Evolutionary conservation across 2,329 filamentous ascomycete genomes (phyloP), one percentile per base, ranked within the genome.

Genomic region (Aureobasidium lini): DNA sequence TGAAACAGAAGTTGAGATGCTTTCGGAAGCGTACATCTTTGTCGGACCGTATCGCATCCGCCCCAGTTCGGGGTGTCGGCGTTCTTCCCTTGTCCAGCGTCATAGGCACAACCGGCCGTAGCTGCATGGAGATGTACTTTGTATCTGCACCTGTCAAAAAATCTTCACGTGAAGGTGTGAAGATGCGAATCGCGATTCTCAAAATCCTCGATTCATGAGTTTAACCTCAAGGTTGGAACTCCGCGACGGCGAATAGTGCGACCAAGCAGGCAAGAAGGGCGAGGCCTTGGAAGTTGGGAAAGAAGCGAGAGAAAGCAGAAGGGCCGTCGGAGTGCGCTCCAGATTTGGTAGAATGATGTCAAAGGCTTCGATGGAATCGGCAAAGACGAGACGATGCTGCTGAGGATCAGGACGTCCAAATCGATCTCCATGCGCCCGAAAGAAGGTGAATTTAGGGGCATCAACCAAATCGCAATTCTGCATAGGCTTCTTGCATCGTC

Each of bases 211-310:
- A 54, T 32, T 43, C 39, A 43, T 54, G 39, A 32, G 4, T 3
- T 18, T 23, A 43, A 54, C 50, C 50, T 54, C 50, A 54, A 54
- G 50, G 50, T 54, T 54, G 11, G 1, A 32, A 36, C 34, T 52
- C n/a, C 28, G 39, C 10, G n/a, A 34, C n/a, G 23, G 39, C 10
- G 28, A 13, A 32, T 23, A 23, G 23, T 31, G 32, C 36, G 18
- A 42, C n/a, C 23, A 18, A 29, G 49, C 13, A 28, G 28, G 16
- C 31, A 50, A 48, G 44, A 47, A 47, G 44, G 15, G 44, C 44
- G 13, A 47, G 18, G 28, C 13, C 3, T 10, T 32, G 34, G 39
- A 34, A 40, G 7, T 18, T 13, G 36, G 7, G 18, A 28, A 9
- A 37, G 34, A 29, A 1, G 48, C 32, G 6, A 52, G 18, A 53